These are phyloP conservation scores for Cordyceps cicadae DNA, from an alignment of 2,329 filamentous ascomycete genomes.

Conservation along the genomic window DNA sequence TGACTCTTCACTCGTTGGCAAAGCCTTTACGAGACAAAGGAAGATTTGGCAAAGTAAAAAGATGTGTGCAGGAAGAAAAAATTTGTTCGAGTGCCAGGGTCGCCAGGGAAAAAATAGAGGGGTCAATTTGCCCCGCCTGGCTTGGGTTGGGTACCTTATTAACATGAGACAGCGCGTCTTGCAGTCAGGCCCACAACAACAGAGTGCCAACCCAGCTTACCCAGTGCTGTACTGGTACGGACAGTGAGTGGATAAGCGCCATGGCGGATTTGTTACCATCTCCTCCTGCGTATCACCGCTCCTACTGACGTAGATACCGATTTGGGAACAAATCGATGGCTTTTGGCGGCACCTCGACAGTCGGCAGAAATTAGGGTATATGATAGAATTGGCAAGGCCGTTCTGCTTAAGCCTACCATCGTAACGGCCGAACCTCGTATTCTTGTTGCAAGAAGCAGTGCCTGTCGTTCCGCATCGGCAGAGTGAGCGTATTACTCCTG, in stretches of 20 bases:
- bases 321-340: no score
- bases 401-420: no score
- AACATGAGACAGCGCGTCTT: background rate
- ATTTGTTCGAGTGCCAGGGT: conserved; percentile 9
- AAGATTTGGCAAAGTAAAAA: conserved; percentile 4
- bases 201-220: background rate
- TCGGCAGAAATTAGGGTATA: no score
- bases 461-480: background rate
- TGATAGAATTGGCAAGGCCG: no score
- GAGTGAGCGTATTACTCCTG: conserved; percentile 19
- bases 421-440: no score
- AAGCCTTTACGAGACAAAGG: background rate
- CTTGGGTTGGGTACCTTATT: conserved; percentile 3
- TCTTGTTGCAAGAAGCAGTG: no score
- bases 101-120: conserved; percentile 12
- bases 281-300: no score
- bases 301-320: no score
- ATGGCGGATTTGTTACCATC: no score
- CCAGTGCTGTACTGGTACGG: no score
- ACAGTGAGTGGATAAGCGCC: no score
- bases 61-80: conserved; percentile 7
- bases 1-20: conserved; percentile 13
- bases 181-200: background rate
- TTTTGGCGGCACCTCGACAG: no score
- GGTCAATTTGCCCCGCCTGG: conserved; percentile 12